Base-by-base conservation (phyloP, 768 basidiomycete genomes). In the Tremella fuciformis region DNA sequence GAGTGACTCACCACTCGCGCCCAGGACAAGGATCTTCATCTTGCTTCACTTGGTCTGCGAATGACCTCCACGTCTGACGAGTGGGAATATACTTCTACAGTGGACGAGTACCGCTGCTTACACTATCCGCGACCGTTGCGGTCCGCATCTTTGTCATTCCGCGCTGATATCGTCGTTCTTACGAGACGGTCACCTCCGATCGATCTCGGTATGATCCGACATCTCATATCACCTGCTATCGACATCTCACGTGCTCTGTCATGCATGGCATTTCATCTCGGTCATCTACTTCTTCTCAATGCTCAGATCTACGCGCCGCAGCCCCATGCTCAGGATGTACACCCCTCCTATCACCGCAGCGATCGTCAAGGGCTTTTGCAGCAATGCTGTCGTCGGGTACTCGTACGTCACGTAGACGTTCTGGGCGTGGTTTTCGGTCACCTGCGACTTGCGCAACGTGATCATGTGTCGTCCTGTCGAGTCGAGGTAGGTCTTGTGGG, bases 341-440 rank as follows among this genome's bases (percentile, higher is more conserved):
- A 73, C 24, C 9, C 69, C 65, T 68, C 75, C 62, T 80, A 74
- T 44, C 77, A 80, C 55, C 80, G 72, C 62, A 79, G 86, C 84
- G 24, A 93, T 89, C 11, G 86, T 84, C 25, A 89, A 55, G 0
- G 90, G 89, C 77, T 98, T 98, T 77, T 86, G 87, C 59, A 96
- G 76, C 75, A 91, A 88, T n/a, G 90, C 86, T 41, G 82, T 80
- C 55, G 85, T 67, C 11, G 90, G 85, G 42, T 94, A 87, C 66
- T 83, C 85, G 81, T 98, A 98, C 38, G 87, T 85, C 70, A 97
- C 92, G 74, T 88, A 88, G 68, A 99, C 87, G 61, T 82, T 80
- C 58, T 85, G 85, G 13, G 83, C 82, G 73, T 98, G 93, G 64
- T 82, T 85, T 70, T 88, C 83, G 0, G 90, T 91, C 60, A 91